phyloP scores from a whole-genome alignment of 345 rosid genomes.

The Citrus inodora region DNA sequence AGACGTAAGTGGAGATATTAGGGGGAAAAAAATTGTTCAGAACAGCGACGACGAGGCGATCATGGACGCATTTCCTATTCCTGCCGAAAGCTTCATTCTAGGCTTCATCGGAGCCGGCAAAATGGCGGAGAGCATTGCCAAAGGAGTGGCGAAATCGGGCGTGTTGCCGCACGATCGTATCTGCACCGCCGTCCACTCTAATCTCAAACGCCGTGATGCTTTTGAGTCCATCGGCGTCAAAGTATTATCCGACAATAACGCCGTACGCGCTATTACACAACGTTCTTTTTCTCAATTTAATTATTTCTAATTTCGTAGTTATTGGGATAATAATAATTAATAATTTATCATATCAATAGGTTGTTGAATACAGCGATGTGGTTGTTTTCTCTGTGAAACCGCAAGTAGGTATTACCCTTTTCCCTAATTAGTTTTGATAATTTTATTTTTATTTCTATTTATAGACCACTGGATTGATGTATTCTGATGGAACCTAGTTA shows the following conservation, averaged over 20 bases:
- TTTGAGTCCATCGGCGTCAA: conserved; percentile 74
- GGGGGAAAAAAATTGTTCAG: too few relatives aligned
- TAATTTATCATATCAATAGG: conserved; percentile 40
- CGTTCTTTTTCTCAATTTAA: not conserved
- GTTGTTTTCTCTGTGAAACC: conserved; percentile 90
- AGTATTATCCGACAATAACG: conserved; percentile 44
- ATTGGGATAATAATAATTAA: not conserved
- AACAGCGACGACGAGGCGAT: not conserved
- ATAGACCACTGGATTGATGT: too few relatives aligned
- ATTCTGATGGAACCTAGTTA: not conserved
- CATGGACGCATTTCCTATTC: conserved; percentile 51
- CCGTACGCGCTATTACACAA: conserved; percentile 25
- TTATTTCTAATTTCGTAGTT: not conserved
- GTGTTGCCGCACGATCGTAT: conserved; percentile 68
- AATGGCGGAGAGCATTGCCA: conserved; percentile 91
- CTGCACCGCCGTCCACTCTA: conserved; percentile 56
- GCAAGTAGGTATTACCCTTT: conserved; percentile 56
- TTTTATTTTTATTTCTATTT: not conserved
- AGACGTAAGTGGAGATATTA: too few relatives aligned
- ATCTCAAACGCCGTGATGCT: conserved; percentile 49
- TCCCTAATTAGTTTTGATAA: not conserved
- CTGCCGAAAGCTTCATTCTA: conserved; percentile 45
- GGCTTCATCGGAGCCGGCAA: conserved; percentile 92
- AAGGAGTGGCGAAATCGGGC: conserved; percentile 74
- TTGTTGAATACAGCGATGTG: conserved; percentile 73